Evolutionary conservation across 148 eudicot genomes (phyloP).

Genomic region (Rhododendron ferrugineum): DNA sequence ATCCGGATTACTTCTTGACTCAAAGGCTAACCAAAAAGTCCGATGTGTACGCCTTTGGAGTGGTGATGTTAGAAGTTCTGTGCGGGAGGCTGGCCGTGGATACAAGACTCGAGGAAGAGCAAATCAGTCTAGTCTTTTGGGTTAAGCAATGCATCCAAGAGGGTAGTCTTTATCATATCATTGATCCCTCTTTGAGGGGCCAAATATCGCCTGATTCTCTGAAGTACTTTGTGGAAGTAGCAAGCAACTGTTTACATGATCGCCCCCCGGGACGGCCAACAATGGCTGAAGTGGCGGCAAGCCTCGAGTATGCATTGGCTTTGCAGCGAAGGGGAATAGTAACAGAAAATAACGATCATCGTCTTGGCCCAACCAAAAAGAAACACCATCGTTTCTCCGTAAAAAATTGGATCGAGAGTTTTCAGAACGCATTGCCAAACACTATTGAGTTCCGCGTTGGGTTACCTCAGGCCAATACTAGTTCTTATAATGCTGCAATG

Average conservation of each 20-base stretch:
- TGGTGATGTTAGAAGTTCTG: conserved; percentile 26
- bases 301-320: conserved; percentile 20
- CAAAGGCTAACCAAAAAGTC: conserved; percentile 19
- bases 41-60: conserved; percentile 29
- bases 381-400: neutral
- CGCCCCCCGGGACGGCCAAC: conserved; percentile 17
- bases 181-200: conserved; percentile 12
- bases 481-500: neutral
- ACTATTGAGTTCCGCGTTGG: neutral
- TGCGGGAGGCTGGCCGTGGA: conserved; percentile 21
- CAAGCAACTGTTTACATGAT: conserved; percentile 13
- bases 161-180: conserved; percentile 1
- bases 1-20: conserved; percentile 13
- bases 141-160: conserved; percentile 13
- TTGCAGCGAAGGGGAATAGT: neutral
- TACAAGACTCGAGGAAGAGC: neutral
- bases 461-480: neutral
- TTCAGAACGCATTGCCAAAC: neutral
- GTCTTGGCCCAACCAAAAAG: neutral
- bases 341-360: neutral
- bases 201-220: conserved; percentile 14
- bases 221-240: conserved; percentile 13
- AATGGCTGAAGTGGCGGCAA: conserved; percentile 19
- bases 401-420: neutral
- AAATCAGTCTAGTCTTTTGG: conserved; percentile 14